Evolutionary conservation across 306 rosid species (phyloP).

Genomic region (Hippophae rhamnoides): DNA sequence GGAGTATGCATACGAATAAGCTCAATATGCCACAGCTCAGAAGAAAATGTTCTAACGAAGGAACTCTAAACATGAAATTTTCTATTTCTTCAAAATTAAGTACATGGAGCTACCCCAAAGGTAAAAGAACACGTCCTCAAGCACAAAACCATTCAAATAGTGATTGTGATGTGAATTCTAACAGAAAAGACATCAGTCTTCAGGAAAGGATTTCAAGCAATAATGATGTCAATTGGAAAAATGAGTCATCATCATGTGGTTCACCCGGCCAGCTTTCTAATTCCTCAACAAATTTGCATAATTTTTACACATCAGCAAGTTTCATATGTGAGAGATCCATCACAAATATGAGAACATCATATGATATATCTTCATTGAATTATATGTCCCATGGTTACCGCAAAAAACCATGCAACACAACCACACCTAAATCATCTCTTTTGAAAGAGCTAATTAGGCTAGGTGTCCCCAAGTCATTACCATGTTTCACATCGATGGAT

Average conservation of each 20-base stretch:
- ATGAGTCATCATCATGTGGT: constrained; percentile 16
- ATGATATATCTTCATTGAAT: constrained; percentile 15
- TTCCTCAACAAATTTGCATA: constrained; percentile 16
- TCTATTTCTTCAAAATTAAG: constrained; percentile 23
- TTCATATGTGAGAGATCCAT: neutral
- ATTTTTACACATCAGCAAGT: constrained; percentile 13
- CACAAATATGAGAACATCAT: neutral
- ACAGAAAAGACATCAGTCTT: constrained; percentile 30
- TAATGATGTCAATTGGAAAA: constrained; percentile 15
- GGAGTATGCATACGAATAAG: constrained; percentile 22
- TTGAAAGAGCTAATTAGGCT: constrained; percentile 43
- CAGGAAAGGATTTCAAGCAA: constrained; percentile 12
- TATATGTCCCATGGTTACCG: constrained; percentile 12
- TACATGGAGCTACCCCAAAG: constrained; percentile 41
- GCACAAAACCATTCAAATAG: constrained; percentile 20
- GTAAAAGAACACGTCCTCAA: constrained; percentile 47
- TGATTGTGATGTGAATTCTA: constrained; percentile 12
- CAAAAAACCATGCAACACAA: constrained; percentile 29
- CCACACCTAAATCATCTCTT: constrained; percentile 33
- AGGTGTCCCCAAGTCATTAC: constrained; percentile 29
- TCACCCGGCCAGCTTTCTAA: neutral
- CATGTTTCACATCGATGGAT: constrained; percentile 32
- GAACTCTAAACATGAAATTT: constrained; percentile 19
- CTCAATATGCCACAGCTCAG: constrained; percentile 11
- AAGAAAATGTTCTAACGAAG: constrained; percentile 25